These are phyloP conservation scores for Aureobasidium sp. DNA, from an alignment of 2,329 filamentous ascomycete genomes.

Conservation along the genomic window DNA sequence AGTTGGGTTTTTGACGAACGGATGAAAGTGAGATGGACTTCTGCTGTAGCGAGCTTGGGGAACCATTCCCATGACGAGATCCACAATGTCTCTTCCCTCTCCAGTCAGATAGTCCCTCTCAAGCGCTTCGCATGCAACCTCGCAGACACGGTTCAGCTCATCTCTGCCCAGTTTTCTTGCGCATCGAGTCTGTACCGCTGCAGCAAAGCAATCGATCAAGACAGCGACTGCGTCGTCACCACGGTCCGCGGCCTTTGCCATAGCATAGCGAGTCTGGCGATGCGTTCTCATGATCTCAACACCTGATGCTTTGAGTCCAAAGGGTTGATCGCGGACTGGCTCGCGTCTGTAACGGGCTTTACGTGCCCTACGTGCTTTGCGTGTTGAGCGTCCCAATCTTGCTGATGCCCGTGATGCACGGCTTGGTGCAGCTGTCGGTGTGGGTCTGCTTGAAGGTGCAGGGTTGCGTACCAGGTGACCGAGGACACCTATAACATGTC, in stretches of 20 bases:
- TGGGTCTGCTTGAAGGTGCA: background rate
- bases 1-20: background rate
- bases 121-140: background rate
- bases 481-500: background rate
- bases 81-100: slow-evolving; percentile 1
- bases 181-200: background rate
- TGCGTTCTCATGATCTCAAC: background rate
- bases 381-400: background rate
- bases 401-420: background rate
- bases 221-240: background rate
- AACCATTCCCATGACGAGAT: background rate
- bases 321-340: background rate
- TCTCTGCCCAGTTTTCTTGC: background rate
- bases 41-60: background rate
- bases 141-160: background rate
- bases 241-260: background rate
- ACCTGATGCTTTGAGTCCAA: background rate
- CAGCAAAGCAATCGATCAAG: background rate
- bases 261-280: background rate
- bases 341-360: background rate
- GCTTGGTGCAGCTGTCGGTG: background rate
- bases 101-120: background rate
- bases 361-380: background rate
- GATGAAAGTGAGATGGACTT: background rate
- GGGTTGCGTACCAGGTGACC: background rate